A percentile compares a stretch with the other conserved stretches of the same genome.
Evolutionary conservation across 306 rosid genomes (phyloP).

Genomic region (Clitoria ternatea): DNA sequence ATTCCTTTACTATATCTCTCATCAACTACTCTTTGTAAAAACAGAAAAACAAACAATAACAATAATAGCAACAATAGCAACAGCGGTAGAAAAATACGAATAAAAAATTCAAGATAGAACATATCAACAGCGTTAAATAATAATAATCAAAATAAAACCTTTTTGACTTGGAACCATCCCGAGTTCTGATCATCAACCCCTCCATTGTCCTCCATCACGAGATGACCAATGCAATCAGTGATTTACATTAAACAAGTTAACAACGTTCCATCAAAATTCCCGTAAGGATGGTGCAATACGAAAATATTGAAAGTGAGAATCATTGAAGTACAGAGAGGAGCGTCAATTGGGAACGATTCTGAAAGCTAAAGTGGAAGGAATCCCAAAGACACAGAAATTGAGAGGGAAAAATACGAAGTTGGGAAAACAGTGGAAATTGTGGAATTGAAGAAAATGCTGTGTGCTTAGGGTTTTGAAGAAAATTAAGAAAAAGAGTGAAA

Average conservation of each 20-base stretch:
- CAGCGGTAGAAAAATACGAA: no score
- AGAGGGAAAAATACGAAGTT: neutral
- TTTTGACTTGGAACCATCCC: slow-evolving; percentile 97
- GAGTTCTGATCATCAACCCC: slow-evolving; percentile 78
- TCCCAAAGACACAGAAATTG: neutral
- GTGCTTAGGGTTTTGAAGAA: slow-evolving; percentile 40
- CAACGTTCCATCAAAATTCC: slow-evolving; percentile 24
- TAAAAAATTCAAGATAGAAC: neutral
- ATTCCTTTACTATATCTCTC: slow-evolving; percentile 4
- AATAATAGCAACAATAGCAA: no score
- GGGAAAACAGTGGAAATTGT: neutral
- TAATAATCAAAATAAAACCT: slow-evolving; percentile 37
- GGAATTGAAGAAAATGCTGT: neutral
- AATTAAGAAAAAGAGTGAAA: neutral
- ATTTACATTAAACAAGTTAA: neutral
- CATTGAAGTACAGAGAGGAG: neutral
- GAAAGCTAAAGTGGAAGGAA: neutral
- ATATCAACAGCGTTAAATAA: neutral
- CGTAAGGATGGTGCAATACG: neutral
- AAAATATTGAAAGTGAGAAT: neutral
- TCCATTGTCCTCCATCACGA: slow-evolving; percentile 65
- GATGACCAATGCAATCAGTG: slow-evolving; percentile 28
- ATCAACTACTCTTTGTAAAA: no score
- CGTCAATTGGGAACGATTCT: neutral
- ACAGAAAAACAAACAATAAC: no score